These are phyloP conservation scores for Russula sp. DNA, from an alignment of 768 basidiomycete genomes.

Conservation along the genomic window DNA sequence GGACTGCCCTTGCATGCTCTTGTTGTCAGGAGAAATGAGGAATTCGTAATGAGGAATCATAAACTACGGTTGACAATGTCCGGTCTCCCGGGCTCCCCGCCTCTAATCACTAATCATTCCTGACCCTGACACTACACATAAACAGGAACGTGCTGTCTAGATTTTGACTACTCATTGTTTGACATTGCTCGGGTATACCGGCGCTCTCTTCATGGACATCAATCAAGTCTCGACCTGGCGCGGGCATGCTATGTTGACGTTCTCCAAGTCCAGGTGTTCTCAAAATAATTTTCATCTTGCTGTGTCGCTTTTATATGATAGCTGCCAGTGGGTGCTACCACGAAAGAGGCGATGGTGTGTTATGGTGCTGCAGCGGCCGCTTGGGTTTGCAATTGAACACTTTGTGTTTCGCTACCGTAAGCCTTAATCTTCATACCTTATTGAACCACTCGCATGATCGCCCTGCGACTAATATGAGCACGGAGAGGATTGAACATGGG, in stretches of 20 bases:
- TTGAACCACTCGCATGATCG: no score
- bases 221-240: background rate
- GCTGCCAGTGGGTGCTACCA: background rate
- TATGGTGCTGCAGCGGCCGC: background rate
- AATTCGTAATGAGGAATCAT: background rate
- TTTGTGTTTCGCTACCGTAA: background rate
- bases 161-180: background rate
- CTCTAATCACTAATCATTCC: background rate
- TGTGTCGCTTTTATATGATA: background rate
- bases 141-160: background rate
- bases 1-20: background rate
- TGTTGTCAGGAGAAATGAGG: background rate
- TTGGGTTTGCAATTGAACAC: background rate
- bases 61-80: background rate
- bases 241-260: background rate
- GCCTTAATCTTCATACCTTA: background rate
- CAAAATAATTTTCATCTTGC: background rate
- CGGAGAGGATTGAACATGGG: no score
- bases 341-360: background rate
- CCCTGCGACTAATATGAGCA: no score
- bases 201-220: background rate
- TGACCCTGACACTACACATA: background rate
- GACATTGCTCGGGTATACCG: background rate
- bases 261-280: no score
- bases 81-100: background rate